phyloP scores from a whole-genome alignment of 1,284 basidiomycete genomes.

The Ceratobasidium sp. region DNA sequence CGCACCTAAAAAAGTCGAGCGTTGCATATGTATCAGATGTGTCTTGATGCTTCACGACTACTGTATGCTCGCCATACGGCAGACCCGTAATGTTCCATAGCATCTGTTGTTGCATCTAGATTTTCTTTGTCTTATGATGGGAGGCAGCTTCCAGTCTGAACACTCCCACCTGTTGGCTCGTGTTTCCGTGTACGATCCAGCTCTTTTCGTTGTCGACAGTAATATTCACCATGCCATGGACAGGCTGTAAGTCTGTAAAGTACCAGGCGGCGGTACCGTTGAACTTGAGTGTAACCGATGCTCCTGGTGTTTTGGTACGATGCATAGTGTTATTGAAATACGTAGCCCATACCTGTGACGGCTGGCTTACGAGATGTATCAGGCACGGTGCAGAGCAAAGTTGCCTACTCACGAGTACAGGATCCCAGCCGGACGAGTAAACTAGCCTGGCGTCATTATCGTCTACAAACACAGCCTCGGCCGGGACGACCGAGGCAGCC shows the following conservation, averaged over 20 bases:
- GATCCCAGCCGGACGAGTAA: constrained; percentile 26
- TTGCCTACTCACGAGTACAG: background rate
- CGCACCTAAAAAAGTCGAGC: constrained; percentile 26
- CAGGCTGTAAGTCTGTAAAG: constrained; percentile 15
- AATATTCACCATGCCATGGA: constrained; percentile 10
- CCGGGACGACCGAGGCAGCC: constrained; percentile 10
- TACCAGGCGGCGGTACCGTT: constrained; percentile 29
- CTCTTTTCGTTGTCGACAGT: constrained; percentile 1
- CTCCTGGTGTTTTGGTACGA: constrained; percentile 4
- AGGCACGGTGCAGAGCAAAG: background rate
- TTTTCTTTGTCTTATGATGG: background rate
- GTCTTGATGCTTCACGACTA: constrained; percentile 4
- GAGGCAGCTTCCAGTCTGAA: background rate
- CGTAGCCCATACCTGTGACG: constrained; percentile 1
- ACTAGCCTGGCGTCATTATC: background rate
- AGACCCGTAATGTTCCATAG: constrained; percentile 10
- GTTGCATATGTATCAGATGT: background rate
- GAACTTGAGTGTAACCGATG: constrained; percentile 16
- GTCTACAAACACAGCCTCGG: constrained; percentile 19
- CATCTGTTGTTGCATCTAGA: constrained; percentile 18
- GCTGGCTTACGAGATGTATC: background rate
- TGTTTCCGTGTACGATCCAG: constrained; percentile 4
- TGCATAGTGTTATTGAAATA: constrained; percentile 28
- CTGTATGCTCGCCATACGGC: constrained; percentile 12
- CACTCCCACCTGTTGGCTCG: constrained; percentile 5